Evolutionary conservation across 2,329 filamentous ascomycete species (phyloP), one percentile per base, ranked within the genome.

Genomic region (Xylaria arbuscula): DNA sequence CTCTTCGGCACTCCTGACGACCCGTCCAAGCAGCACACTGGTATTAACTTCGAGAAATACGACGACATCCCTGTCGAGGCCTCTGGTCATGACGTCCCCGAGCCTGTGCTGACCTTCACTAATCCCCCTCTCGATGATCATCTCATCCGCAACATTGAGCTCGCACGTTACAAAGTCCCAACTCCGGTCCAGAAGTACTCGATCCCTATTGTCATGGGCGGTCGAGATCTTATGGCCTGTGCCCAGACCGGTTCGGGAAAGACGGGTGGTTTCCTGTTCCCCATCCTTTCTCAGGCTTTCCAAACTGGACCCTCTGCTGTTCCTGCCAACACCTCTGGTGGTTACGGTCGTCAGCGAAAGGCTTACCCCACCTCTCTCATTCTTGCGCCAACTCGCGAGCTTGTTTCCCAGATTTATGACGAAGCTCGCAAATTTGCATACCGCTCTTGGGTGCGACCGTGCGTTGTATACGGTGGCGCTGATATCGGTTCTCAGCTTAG

Each of bases 21-120:
- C 79, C 93, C 95, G 72, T 90, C 92, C 74, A 98, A 98, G 88
- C 93, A 97, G 82, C 93, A 97, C 78, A 98, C 94, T 40, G 96
- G 96, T 83, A 98, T 99, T 92, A 99, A 99, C 89, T 99, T 99
- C 81, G 92, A 97, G 86, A 99, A 99, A 87, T 99, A 99, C 84
- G 96, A 99, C 79, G 96, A 99, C 82, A 99, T 99, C 74, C 96
- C 96, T 64, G 96, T 99, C 73, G 96, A 98, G 84, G 96, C 96
- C 72, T 98, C 95, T 69, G 96, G 96, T 69, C 91, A 93, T 62
- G 90, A 97, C 78, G 94, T 98, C 62, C 96, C 96, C 54, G 96
- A 98, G 79, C 92, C 95, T 48, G 93, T 98, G 74, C 90, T 90
- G 73, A 87, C 90, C 70, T 99, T 99, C 88, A 93, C 89, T 79